Base-by-base conservation (phyloP, 306 rosid genomes). In the Pterocarpus santalinus region DNA sequence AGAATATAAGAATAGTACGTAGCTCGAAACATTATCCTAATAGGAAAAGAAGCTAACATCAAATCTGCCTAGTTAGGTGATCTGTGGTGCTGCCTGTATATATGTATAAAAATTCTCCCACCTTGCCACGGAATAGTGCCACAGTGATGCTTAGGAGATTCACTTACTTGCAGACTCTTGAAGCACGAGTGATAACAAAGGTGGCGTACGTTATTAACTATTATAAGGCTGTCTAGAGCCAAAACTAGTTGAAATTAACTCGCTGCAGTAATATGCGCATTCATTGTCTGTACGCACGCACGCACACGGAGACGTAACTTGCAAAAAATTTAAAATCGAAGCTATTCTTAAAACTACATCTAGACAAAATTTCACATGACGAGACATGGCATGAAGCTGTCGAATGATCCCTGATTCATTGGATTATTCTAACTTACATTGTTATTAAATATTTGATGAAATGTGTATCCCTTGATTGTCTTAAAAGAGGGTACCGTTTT, bases 381-480 rank as follows among this genome's bases (percentile, higher is more conserved):
- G 16, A 13, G 57, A 41, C 36, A 57, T 17, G 35, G 28, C 43
- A 28, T 16, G 44, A 32, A 44, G 70, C 7, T 5, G 33, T 15
- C 15, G 16, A 39, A 15, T 56, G 36, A 68, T 43, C 52, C 66
- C 1, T 39, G 55, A 60, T 11, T 34, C 64, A 43, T 61, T 58
- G 53, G 77, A 43, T 56, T 43, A 32, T 78, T 79, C 62, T 60
- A 69, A 58, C 16, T 7, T 34, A 10, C 51, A 1, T 79, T 34
- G 13, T 33, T 30, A 61, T 61, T 44, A 60, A 28, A 61, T 75
- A 15, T 41, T 9, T 4, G 13, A 38, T 22, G 53, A 57, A 5
- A 16, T 76, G 51, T 34, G 71, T 62, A 43, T 7, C 17, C 32
- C 9, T 53, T 39, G 43, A 46, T 49, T 51, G 69, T 75, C 46